Evolutionary conservation across 2,329 filamentous ascomycete species (phyloP).

Genomic region (Teratosphaeria nubilosa): DNA sequence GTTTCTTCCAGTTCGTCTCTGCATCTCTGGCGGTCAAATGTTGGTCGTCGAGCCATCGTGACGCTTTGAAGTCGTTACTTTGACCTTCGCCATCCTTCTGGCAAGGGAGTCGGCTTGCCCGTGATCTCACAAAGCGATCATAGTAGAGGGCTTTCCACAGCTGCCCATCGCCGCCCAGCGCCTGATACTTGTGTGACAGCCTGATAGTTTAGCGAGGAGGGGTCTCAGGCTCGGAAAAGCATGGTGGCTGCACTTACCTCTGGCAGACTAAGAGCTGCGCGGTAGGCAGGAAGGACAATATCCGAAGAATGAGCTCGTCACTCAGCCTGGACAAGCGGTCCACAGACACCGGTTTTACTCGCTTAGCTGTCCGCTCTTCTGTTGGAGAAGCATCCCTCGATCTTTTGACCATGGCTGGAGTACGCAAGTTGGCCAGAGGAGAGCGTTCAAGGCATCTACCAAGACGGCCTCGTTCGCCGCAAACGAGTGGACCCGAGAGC

Average conservation of each 20-base stretch:
- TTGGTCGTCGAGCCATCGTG: conserved; percentile 53
- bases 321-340: conserved; percentile 67
- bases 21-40: conserved; percentile 42
- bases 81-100: conserved; percentile 40
- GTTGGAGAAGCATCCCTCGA: conserved; percentile 14
- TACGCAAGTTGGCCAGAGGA: not conserved
- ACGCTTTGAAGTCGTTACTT: conserved; percentile 45
- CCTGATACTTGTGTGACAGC: conserved; percentile 65
- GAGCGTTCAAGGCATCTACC: not conserved
- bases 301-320: conserved; percentile 77
- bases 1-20: conserved; percentile 69
- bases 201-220: conserved; percentile 38
- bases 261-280: conserved; percentile 55
- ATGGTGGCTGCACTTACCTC: conserved; percentile 33
- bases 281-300: conserved; percentile 67
- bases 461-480: not conserved
- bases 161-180: conserved; percentile 68
- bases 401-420: conserved; percentile 28
- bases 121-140: conserved; percentile 71
- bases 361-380: conserved; percentile 33
- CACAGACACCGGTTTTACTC: conserved; percentile 28
- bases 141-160: conserved; percentile 90
- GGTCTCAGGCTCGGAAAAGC: not conserved
- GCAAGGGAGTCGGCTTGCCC: conserved; percentile 65
- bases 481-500: not conserved